A percentile compares a stretch with the other conserved stretches of the same genome.
Evolutionary conservation across 2,329 filamentous ascomycete species (phyloP).

Genomic region (Corinectria fuckeliana): DNA sequence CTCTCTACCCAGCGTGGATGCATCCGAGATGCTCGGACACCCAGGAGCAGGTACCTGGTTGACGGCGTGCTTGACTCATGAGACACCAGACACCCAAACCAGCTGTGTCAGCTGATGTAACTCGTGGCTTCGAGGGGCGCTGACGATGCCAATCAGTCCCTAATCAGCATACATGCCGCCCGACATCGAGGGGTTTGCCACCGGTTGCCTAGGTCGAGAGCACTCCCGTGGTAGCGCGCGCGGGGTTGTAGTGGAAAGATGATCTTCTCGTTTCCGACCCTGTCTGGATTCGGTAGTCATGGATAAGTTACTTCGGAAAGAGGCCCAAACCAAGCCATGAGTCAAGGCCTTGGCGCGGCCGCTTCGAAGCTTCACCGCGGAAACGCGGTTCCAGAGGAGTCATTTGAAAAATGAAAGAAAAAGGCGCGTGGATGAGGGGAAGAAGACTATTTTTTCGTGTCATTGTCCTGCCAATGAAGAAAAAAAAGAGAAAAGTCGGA

Average conservation of each 20-base stretch:
- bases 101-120: constrained; percentile 8
- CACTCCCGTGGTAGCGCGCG: background rate
- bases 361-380: constrained; percentile 21
- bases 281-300: constrained; percentile 13
- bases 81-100: background rate
- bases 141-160: background rate
- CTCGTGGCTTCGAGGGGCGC: background rate
- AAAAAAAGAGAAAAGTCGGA: constrained; percentile 26
- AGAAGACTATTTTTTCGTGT: constrained; percentile 21
- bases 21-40: background rate
- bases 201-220: background rate
- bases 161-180: background rate
- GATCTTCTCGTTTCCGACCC: constrained; percentile 9
- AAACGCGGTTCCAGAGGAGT: constrained; percentile 23
- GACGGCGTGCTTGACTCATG: constrained; percentile 2
- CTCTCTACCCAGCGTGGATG: background rate
- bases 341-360: constrained; percentile 6
- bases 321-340: constrained; percentile 25
- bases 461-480: constrained; percentile 27
- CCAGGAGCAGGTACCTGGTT: constrained; percentile 1
- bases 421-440: constrained; percentile 23
- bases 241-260: constrained; percentile 13
- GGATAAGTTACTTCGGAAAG: constrained; percentile 7
- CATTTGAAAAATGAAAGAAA: constrained; percentile 18
- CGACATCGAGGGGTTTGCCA: background rate